Evolutionary conservation across 1,284 basidiomycete genomes (phyloP).

Genomic region (Inonotus obliquus): DNA sequence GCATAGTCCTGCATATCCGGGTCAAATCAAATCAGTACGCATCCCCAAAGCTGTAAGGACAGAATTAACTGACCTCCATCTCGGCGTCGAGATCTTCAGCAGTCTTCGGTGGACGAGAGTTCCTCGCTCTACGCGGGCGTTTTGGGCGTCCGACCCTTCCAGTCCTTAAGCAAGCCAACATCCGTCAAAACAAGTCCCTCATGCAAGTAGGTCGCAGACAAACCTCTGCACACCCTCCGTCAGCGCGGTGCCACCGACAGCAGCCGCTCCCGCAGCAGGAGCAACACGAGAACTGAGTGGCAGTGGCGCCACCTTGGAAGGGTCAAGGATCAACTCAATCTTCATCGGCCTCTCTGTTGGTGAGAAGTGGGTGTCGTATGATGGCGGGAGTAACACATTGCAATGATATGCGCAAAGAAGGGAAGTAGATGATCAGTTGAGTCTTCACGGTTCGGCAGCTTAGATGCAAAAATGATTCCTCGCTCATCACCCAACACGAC

Average conservation of each 20-base stretch:
- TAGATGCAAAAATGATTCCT: constrained; percentile 6
- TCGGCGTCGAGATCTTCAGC: constrained; percentile 77
- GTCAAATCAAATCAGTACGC: constrained; percentile 10
- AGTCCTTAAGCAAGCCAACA: constrained; percentile 20
- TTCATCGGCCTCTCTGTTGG: constrained; percentile 91
- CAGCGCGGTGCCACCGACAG: constrained; percentile 29
- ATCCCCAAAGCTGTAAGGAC: background rate
- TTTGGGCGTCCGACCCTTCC: constrained; percentile 38
- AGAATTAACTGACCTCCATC: constrained; percentile 64
- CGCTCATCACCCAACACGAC: background rate
- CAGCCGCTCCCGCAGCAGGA: constrained; percentile 42
- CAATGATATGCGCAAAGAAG: constrained; percentile 25
- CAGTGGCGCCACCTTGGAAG: constrained; percentile 59
- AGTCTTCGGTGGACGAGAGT: constrained; percentile 60
- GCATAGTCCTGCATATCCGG: constrained; percentile 66
- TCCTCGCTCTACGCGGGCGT: constrained; percentile 57
- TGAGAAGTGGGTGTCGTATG: constrained; percentile 8
- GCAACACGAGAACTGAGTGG: constrained; percentile 70
- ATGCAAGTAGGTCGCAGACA: constrained; percentile 22
- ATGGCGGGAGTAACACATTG: background rate
- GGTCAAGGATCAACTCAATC: constrained; percentile 95
- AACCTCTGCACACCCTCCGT: constrained; percentile 37
- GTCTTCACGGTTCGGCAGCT: constrained; percentile 33
- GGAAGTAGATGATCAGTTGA: constrained; percentile 51
- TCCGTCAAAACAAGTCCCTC: constrained; percentile 8